Percentiles rank a stretch among this genome's conserved stretches.
Conservation (phyloP, 2,329 filamentous ascomycete genomes). For the Lachnellula hyalina region DNA sequence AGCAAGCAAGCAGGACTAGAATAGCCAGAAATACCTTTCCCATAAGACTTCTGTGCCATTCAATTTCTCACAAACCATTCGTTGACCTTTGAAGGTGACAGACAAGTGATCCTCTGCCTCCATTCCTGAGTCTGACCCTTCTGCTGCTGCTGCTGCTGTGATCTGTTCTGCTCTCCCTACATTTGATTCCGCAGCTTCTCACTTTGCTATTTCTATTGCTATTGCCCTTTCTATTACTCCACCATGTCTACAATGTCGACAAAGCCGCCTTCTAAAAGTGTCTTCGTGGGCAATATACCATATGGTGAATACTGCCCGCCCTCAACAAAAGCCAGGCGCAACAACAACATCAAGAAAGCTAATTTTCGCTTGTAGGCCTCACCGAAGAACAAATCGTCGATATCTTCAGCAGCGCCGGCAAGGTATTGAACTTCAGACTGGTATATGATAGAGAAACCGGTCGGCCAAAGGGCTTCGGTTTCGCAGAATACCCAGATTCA, state of each 20-base stretch:
- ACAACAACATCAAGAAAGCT: slow-evolving; percentile 1
- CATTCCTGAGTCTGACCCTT: slow-evolving; percentile 21
- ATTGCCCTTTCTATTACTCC: neutral
- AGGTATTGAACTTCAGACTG: slow-evolving; percentile 85
- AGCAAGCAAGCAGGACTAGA: slow-evolving; percentile 21
- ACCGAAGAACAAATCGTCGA: slow-evolving; percentile 95
- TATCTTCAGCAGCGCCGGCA: slow-evolving; percentile 84
- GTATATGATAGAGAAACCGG: slow-evolving; percentile 96
- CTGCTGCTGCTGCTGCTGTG: slow-evolving; percentile 15
- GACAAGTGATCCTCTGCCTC: slow-evolving; percentile 24
- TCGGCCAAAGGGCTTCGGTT: slow-evolving; percentile 92
- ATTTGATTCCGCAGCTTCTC: too few relatives aligned
- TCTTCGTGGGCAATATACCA: slow-evolving; percentile 83
- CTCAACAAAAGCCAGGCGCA: neutral
- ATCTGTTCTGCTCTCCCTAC: neutral
- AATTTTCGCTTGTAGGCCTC: slow-evolving; percentile 55
- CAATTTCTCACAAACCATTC: slow-evolving; percentile 18
- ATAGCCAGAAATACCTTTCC: slow-evolving; percentile 32
- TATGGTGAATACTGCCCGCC: slow-evolving; percentile 53
- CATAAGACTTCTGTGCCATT: slow-evolving; percentile 32
- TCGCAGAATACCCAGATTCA: slow-evolving; percentile 89
- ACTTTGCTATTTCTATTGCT: neutral
- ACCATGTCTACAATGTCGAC: slow-evolving; percentile 53
- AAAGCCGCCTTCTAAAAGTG: slow-evolving; percentile 71
- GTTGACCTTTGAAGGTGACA: slow-evolving; percentile 22